phyloP scores from a whole-genome alignment of 225 moss, liverwort and hornwort species.

The Anthoceros angustus region DNA sequence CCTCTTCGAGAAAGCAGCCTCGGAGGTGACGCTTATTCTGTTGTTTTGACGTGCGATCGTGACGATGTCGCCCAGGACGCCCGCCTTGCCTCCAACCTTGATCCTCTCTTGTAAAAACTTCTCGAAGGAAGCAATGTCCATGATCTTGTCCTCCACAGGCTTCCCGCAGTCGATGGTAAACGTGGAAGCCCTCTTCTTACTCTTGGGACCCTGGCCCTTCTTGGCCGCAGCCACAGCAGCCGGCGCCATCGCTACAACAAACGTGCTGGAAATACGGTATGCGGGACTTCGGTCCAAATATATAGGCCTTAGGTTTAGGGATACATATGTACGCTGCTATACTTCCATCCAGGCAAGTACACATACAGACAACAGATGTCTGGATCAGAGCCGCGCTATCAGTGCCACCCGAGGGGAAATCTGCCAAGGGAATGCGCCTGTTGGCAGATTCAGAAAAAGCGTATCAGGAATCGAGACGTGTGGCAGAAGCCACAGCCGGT shows the following conservation, averaged over 20 bases:
- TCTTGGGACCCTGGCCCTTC: conserved; percentile 18
- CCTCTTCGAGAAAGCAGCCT: conserved; percentile 75
- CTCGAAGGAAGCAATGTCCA: conserved; percentile 83
- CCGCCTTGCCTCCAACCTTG: conserved; percentile 76
- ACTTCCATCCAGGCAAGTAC: no score
- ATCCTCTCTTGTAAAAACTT: conserved; percentile 71
- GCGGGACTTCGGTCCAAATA: no score
- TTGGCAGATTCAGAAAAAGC: no score
- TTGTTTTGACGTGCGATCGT: conserved; percentile 60
- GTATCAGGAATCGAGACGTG: no score
- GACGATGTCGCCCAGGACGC: conserved; percentile 52
- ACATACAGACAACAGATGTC: no score
- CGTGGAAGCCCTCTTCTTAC: conserved; percentile 68
- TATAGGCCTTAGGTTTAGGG: no score
- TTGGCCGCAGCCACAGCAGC: conserved; percentile 10
- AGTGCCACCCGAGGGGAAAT: no score
- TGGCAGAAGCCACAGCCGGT: no score
- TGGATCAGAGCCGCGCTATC: no score
- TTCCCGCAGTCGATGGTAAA: conserved; percentile 83
- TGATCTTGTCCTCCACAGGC: conserved; percentile 83
- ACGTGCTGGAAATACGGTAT: no score
- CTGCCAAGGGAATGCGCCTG: no score
- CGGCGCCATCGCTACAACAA: conserved; percentile 9
- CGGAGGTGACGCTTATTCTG: conserved; percentile 72
- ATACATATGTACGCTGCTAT: no score